phyloP scores from a whole-genome alignment of 2,329 filamentous ascomycete genomes.

The Aspergillus melleus region DNA sequence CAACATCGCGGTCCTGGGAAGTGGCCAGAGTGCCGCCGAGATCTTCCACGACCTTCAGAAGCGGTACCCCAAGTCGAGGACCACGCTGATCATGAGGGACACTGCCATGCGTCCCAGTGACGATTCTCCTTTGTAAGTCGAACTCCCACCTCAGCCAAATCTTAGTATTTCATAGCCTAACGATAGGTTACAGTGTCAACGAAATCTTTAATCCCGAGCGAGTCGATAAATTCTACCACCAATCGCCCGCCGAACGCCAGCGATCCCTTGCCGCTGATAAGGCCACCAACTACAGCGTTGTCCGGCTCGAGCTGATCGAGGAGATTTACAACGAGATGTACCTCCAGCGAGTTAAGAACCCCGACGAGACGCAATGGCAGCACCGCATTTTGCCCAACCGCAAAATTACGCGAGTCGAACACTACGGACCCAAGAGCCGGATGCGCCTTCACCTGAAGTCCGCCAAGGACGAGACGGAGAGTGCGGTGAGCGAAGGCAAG shows the following conservation, averaged over 20 bases:
- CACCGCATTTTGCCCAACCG: slow-evolving; percentile 75
- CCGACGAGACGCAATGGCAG: slow-evolving; percentile 73
- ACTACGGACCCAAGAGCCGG: slow-evolving; percentile 50
- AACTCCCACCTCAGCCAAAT: neutral
- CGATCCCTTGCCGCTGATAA: slow-evolving; percentile 67
- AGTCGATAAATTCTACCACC: slow-evolving; percentile 73
- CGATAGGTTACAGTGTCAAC: slow-evolving; percentile 70
- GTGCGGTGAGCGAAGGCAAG: slow-evolving; percentile 42
- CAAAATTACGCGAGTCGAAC: slow-evolving; percentile 62
- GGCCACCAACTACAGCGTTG: slow-evolving; percentile 91
- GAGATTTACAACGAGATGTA: slow-evolving; percentile 86
- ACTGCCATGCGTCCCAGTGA: slow-evolving; percentile 86
- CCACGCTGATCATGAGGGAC: slow-evolving; percentile 76
- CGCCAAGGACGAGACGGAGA: slow-evolving; percentile 28
- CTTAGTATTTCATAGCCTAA: slow-evolving; percentile 7
- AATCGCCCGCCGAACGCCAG: slow-evolving; percentile 63
- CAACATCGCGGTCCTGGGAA: slow-evolving; percentile 80
- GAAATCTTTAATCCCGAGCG: slow-evolving; percentile 92
- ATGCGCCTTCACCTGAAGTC: slow-evolving; percentile 64
- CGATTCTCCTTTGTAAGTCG: slow-evolving; percentile 85
- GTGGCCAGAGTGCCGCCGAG: slow-evolving; percentile 90
- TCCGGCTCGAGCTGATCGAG: slow-evolving; percentile 87
- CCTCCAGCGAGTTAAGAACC: slow-evolving; percentile 71
- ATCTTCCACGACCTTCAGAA: slow-evolving; percentile 87
- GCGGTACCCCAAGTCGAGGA: slow-evolving; percentile 78